Base-by-base conservation (phyloP, 495 filamentous ascomycete genomes). In the Achaetomiella virescens region DNA sequence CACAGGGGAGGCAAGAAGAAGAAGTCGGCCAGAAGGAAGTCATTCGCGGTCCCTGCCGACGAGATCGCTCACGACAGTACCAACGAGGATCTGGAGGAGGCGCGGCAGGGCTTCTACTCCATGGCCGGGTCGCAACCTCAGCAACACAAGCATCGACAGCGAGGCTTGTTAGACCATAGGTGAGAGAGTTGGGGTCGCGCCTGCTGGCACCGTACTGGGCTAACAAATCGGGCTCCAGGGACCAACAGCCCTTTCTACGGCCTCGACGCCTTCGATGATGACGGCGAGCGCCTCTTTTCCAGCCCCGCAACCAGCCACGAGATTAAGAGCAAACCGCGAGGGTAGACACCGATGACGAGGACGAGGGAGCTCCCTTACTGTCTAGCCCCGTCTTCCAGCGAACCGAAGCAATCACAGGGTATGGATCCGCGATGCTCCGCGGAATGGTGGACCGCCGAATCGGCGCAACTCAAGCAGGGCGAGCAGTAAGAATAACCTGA, bases 81-180 rank as follows among this genome's bases (percentile, higher is more conserved):
- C 27, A 63, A 61, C 65, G 68, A 70, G 33, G 56, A 61, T 15
- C 57, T 72, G 42, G 72, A 66, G 27, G 64, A 67, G 43, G 59
- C 54, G 46, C 69, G 54, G 44, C 61, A 62, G 27, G 68, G 77
- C 21, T 84, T 87, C 61, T 91, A 88, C 64, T 70, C 78, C 29
- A 65, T n/a, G 84, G 41, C 75, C 72, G 35, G 74, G 72, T 17
- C 61, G 68, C 6, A 87, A 85, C 65, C 49, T 84, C 57, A 95
- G 90, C 67, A 84, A 77, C 65, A 89, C 88, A 5, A 95, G 90
- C 64, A 71, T 95, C 50, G 90, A 91, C 52, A 92, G 88, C 64
- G 82, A 90, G 61, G 83, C 81, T 4, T 95, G 44, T 70, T 95
- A 41, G 90, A 95, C 65, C 90, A 95, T 63, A 78, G 88, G 88